Base-by-base conservation (phyloP, 441 rosid genomes). In the Brassica balearica region DNA sequence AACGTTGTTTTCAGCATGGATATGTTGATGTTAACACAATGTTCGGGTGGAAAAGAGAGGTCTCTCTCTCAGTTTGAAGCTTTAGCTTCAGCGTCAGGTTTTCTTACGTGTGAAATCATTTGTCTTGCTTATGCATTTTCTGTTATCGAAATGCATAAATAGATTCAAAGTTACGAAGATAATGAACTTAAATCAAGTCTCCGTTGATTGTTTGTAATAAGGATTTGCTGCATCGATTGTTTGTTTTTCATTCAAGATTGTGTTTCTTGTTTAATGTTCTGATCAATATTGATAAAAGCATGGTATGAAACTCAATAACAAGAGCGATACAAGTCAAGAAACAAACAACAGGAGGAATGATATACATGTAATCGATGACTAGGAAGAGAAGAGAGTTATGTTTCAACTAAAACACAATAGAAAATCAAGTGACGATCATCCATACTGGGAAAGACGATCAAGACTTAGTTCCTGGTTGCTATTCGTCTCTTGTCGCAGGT, bases 401-500 rank as follows among this genome's bases (percentile, higher is more conserved):
- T 73, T 74, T 69, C 1, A 69, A 64, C 68, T 56, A 53, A 74
- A 74, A 69, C 68, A 69, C 71, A 55, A 64, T 34, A 73, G 56
- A 51, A 29, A 56, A 27, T 41, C 51, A 77, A 8, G 68, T 15
- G 58, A 53, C 59, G 59, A 53, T 2, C 22, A 53, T 32, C 69
- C 65, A 60, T 68, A 6, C 34, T 51, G 58, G 14, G 17, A 53
- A 67, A 68, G 74, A 53, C 20, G 8, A 36, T 66, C 75, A 41
- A 55, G 34, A 56, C 23, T 29, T 19, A 19, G 19, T 19, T 80
- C 53, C 41, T 14, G 6, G 64, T 29, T 65, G 43, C 72, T 80
- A 93, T 62, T 92, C 97, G 0, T 93, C 96, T 77, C 94, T 88
- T 48, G 96, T 60, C 32, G 93, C 85, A 78, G 92, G 88, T 82